phyloP scores from a whole-genome alignment of 2,329 filamentous ascomycete species.

The Colletotrichum neosansevieriae region DNA sequence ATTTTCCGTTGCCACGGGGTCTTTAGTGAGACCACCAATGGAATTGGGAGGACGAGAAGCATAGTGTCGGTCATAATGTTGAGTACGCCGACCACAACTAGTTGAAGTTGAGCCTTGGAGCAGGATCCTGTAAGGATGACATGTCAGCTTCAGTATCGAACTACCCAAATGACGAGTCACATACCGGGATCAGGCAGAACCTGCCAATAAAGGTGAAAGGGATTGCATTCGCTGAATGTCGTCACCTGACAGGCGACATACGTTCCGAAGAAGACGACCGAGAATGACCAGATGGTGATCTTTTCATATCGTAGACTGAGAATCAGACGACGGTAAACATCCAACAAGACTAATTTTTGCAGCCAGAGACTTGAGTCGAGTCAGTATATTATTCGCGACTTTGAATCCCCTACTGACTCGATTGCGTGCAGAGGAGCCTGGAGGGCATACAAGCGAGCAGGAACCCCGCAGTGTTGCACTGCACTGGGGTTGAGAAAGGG shows the following conservation, averaged over 20 bases:
- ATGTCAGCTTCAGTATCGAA: conserved; percentile 2
- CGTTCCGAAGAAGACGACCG: conserved; percentile 46
- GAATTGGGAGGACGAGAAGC: conserved; percentile 47
- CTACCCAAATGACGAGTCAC: conserved; percentile 13
- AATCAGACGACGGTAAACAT: conserved; percentile 45
- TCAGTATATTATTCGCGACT: conserved; percentile 16
- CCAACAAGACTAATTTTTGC: conserved; percentile 47
- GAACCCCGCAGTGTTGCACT: conserved; percentile 1
- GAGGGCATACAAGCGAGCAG: conserved; percentile 15
- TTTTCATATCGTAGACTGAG: conserved; percentile 44
- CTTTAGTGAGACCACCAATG: conserved; percentile 47
- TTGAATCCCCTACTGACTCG: conserved; percentile 15
- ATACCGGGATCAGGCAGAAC: conserved; percentile 57
- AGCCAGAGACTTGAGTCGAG: conserved; percentile 44
- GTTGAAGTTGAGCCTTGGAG: conserved; percentile 48
- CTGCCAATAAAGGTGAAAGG: conserved; percentile 68
- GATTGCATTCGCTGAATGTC: conserved; percentile 54
- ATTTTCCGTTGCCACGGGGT: conserved; percentile 47
- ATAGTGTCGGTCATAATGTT: conserved; percentile 51
- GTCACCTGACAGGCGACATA: conserved; percentile 49
- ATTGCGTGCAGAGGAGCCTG: neutral
- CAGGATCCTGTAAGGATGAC: conserved; percentile 42
- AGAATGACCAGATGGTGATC: conserved; percentile 44
- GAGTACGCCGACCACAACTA: conserved; percentile 49
- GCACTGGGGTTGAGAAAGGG: conserved; percentile 1